Conservation (phyloP, 2,329 filamentous ascomycete species). For the Lecanicillium sp. region DNA sequence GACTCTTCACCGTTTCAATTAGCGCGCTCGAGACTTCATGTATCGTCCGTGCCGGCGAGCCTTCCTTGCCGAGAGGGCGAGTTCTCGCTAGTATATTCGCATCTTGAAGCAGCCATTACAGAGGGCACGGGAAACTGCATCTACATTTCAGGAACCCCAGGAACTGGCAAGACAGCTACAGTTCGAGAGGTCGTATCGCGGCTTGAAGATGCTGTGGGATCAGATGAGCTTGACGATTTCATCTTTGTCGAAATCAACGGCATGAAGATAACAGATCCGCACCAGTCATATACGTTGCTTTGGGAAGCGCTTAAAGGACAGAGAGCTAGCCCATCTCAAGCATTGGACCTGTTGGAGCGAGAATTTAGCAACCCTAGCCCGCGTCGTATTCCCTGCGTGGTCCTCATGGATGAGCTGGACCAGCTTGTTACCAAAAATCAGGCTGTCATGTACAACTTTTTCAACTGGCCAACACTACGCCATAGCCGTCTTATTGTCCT, state of each 20-base stretch:
- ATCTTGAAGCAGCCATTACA: constrained; percentile 87
- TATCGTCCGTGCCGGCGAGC: constrained; percentile 82
- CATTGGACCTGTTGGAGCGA: constrained; percentile 79
- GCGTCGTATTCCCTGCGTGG: constrained; percentile 85
- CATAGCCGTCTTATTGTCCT: constrained; percentile 93
- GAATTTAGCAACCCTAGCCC: constrained; percentile 92
- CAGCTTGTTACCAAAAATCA: constrained; percentile 97
- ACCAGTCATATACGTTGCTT: constrained; percentile 88
- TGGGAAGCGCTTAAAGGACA: constrained; percentile 96
- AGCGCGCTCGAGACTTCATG: constrained; percentile 81
- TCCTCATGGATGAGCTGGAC: constrained; percentile 96
- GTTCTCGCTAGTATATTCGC: constrained; percentile 85
- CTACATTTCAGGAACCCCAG: constrained; percentile 97
- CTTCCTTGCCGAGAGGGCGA: constrained; percentile 89
- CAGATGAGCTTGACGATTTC: constrained; percentile 94
- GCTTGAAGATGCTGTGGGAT: constrained; percentile 76
- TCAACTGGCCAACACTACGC: constrained; percentile 92
- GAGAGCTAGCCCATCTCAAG: constrained; percentile 83
- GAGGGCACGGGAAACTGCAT: constrained; percentile 94
- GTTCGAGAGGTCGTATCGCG: constrained; percentile 90
- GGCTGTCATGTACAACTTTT: constrained; percentile 99
- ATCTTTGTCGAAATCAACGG: constrained; percentile 99
- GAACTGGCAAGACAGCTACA: constrained; percentile 95
- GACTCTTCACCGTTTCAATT: constrained; percentile 85
- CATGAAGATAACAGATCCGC: constrained; percentile 98